Percentiles rank a stretch among this genome's conserved stretches.
Conservation (phyloP, 257 asterid genomes). For the Nicotiana tabacum region DNA sequence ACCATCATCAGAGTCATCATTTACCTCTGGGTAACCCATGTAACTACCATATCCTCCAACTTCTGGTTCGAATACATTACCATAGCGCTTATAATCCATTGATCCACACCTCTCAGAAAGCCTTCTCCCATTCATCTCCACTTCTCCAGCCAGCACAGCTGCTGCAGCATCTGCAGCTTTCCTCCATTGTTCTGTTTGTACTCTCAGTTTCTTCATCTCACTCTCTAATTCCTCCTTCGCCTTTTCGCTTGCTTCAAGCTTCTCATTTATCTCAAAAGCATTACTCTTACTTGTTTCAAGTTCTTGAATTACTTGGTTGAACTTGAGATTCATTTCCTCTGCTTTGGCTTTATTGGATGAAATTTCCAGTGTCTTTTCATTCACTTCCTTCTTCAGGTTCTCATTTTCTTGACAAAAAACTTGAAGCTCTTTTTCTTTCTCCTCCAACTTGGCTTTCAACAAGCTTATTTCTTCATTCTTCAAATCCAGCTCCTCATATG, state of each 20-base stretch:
- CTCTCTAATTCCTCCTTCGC: constrained; percentile 53
- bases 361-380: constrained; percentile 35
- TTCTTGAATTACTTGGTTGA: constrained; percentile 39
- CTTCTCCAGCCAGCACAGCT: constrained; percentile 57
- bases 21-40: constrained; percentile 54
- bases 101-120: constrained; percentile 87
- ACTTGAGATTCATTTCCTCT: constrained; percentile 35
- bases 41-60: constrained; percentile 36
- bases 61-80: constrained; percentile 30
- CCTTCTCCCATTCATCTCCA: constrained; percentile 50
- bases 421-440: constrained; percentile 44
- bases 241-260: constrained; percentile 43
- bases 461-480: constrained; percentile 42
- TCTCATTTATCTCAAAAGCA: constrained; percentile 31
- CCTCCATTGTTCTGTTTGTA: constrained; percentile 90
- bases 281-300: constrained; percentile 39
- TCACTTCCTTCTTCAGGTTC: constrained; percentile 36
- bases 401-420: constrained; percentile 39
- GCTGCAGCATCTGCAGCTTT: constrained; percentile 99
- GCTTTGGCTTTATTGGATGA: constrained; percentile 34
- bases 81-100: constrained; percentile 57
- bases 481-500: constrained; percentile 33
- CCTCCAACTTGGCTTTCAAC: constrained; percentile 40
- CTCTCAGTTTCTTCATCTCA: constrained; percentile 77
- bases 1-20: constrained; percentile 41